A percentile compares a stretch with the other conserved stretches of the same genome.
phyloP scores from a whole-genome alignment of 345 rosid genomes.

The Populus nigra region DNA sequence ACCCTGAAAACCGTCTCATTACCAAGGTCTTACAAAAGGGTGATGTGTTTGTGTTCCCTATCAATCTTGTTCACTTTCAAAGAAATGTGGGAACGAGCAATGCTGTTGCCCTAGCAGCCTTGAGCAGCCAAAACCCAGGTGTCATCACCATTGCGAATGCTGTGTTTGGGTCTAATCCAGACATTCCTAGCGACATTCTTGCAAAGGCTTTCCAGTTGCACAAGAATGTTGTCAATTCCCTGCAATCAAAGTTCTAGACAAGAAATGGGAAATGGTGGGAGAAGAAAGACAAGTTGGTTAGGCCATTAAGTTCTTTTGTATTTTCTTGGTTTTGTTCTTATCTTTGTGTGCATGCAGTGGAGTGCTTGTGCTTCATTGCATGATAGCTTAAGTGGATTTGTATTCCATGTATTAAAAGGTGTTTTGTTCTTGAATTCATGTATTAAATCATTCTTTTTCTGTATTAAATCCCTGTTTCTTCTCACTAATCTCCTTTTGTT shows the following conservation, averaged over 20 bases:
- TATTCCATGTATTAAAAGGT: background rate
- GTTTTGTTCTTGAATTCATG: background rate
- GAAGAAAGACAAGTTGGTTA: background rate
- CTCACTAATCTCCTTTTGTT: too few species aligned
- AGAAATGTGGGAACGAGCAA: conserved; percentile 5
- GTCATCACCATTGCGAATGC: conserved; percentile 19
- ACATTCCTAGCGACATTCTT: background rate
- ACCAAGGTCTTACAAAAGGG: conserved; percentile 13
- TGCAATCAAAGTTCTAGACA: conserved; percentile 6
- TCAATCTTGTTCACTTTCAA: conserved; percentile 17
- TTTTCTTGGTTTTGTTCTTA: background rate
- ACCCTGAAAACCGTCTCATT: conserved; percentile 15
- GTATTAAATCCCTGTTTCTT: too few species aligned
- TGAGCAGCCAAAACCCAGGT: conserved; percentile 20
- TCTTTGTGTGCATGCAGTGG: background rate
- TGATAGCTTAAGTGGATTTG: too few species aligned
- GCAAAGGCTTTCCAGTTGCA: conserved; percentile 16
- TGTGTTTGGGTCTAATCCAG: conserved; percentile 1
- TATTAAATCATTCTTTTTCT: too few species aligned
- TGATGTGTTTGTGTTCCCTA: conserved; percentile 11
- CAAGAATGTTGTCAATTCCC: background rate
- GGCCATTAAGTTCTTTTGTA: background rate
- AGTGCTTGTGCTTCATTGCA: too few species aligned
- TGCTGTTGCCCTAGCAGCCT: conserved; percentile 11
- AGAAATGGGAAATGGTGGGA: background rate